Evolutionary conservation across 441 rosid species (phyloP).

Genomic region (Melianthus villosus): DNA sequence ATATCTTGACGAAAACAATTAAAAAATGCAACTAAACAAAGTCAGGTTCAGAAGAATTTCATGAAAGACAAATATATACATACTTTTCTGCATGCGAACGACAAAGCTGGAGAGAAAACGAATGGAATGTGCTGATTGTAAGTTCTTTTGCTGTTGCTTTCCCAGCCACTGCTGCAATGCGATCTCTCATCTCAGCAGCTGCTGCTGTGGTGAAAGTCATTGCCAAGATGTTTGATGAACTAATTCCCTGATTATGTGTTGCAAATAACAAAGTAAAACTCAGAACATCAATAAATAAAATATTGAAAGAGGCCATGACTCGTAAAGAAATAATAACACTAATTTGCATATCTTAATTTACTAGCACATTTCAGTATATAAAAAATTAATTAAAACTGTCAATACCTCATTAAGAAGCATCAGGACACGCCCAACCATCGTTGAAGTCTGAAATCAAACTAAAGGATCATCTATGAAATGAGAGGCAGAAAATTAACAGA

Average conservation of each 20-base stretch:
- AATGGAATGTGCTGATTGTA: slow-evolving; percentile 85
- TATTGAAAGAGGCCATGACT: not conserved
- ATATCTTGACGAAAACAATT: too few relatives aligned
- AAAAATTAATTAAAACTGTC: too few relatives aligned
- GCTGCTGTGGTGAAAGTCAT: slow-evolving; percentile 99
- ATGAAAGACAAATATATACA: slow-evolving; percentile 10
- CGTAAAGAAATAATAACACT: too few relatives aligned
- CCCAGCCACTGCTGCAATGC: slow-evolving; percentile 61
- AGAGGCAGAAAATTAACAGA: slow-evolving; percentile 5
- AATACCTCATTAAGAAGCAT: slow-evolving; percentile 62
- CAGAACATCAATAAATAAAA: not conserved
- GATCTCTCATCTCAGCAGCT: slow-evolving; percentile 88
- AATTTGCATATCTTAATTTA: too few relatives aligned
- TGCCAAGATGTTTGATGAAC: slow-evolving; percentile 74
- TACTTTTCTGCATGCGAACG: slow-evolving; percentile 91
- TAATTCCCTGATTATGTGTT: slow-evolving; percentile 40
- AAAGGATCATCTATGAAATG: slow-evolving; percentile 10
- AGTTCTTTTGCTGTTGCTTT: slow-evolving; percentile 67
- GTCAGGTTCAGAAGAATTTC: slow-evolving; percentile 2
- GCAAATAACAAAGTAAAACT: not conserved
- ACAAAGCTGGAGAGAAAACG: slow-evolving; percentile 84
- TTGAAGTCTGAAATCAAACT: slow-evolving; percentile 53
- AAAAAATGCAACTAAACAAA: not conserved
- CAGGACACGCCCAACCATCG: slow-evolving; percentile 90
- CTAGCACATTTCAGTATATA: too few relatives aligned